Base-by-base conservation (phyloP, 2,329 filamentous ascomycete species). In the Fusarium sp. region DNA sequence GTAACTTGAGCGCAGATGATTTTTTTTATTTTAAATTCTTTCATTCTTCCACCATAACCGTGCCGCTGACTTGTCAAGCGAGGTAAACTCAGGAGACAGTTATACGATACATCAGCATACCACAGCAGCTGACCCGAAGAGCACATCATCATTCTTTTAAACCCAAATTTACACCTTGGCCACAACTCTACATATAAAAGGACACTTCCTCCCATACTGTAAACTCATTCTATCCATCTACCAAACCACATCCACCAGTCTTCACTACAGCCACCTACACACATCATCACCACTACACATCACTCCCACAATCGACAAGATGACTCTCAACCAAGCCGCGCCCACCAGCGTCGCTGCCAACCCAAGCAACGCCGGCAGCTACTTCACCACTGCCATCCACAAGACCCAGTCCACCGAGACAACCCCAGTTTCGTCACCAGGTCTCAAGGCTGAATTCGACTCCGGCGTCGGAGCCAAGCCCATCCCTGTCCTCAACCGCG, bases 401-500 rank as follows among this genome's bases (percentile, higher is more conserved):
- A 72, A 63, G 54, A 49, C 49, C 11, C 66, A 59, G 17, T 65
- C 57, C 32, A 56, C 62, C n/a, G 67, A 61, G 21, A 63, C 56
- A 41, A 69, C 65, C 9, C 69, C 63, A 14, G 43, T 45, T 11
- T 55, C 66, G 38, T 68, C 69, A 9, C 69, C 69, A 2, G 61
- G 58, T 6, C 36, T 59, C 31, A 69, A 53, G 45, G 9, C 53
- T 27, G 55, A 65, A 17, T 29, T 27, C 4, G 64, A 59, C 10
- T 43, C 51, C 45, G 33, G 17, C 32, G 54, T 43, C 42, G 48
- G 53, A 48, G 47, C 55, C 53, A 67, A 79, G 58, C 72, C 75
- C 6, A 64, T 81, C 11, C 72, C 74, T 11, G 65, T 69, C 14
- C 69, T 75, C 9, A 68, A 71, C 13, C 76, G 76, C 19, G 57